Evolutionary conservation across 2,329 filamentous ascomycete genomes (phyloP), one percentile per base, ranked within the genome.

Genomic region (Diplodia mutila): DNA sequence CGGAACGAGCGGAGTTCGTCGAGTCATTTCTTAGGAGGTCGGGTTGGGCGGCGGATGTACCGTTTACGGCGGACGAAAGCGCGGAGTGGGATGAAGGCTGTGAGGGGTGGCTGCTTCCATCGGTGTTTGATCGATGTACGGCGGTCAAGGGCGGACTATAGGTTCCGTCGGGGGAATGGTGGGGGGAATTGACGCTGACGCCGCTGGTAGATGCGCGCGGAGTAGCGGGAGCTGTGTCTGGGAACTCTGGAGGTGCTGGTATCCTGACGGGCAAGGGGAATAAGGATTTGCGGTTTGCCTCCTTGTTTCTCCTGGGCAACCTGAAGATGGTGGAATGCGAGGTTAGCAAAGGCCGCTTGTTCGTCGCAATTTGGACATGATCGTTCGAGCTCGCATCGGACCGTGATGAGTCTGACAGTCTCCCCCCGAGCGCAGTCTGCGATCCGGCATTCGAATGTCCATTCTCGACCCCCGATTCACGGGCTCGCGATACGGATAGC

Each of bases 221-320:
- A 3, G 78, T 85, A 83, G 63, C 83, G 78, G 68, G 84, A 72
- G 73, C 78, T 63, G 75, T 79, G 69, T 74, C 78, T 69, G 81
- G 69, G 81, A 75, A 72, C 80, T 87, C 74, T 23, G 77, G 80
- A 27, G 84, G 79, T 23, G 79, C 78, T 39, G 81, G 77, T 70
- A 87, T 85, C 78, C 91, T 93, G 70, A 94, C 89, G 49, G 93
- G 93, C n/a, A 98, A 84, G 68, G 94, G 94, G 74, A 98, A 98
- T 42, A 98, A 82, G 3, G 92, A 89, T 46, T 89, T 87, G 69
- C 91, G 88, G 74, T 91, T 93, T n/a, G 57, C 46, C 73, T 79
- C 77, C 69, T 89, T 90, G 74, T 88, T 91, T 70, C 93, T 86
- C 64, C 93, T 90, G 39, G 90, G 88, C 70, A 98, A 84, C 68